Conservation (phyloP, 805 yeast genomes). For the Yamadazyma sp. region DNA sequence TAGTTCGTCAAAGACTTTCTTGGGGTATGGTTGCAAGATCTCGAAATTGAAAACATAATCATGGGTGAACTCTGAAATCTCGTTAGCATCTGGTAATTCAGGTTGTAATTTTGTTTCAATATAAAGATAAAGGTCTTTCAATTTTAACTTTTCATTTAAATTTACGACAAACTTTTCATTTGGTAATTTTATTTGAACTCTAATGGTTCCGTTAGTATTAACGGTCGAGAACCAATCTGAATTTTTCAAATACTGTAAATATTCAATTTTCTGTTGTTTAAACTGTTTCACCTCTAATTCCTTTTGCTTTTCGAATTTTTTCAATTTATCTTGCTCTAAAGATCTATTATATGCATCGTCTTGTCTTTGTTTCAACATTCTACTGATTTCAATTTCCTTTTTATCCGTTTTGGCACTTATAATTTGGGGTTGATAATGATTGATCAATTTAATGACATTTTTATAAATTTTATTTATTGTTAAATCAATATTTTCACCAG, state of each 20-base stretch:
- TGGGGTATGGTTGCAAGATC: slow-evolving; percentile 41
- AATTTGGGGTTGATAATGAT: slow-evolving; percentile 36
- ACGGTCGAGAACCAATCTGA: slow-evolving; percentile 9
- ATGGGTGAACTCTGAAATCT: slow-evolving; percentile 19
- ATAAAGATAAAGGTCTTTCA: slow-evolving; percentile 48
- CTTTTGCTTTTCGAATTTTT: slow-evolving; percentile 42
- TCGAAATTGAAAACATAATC: slow-evolving; percentile 29
- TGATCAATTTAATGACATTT: slow-evolving; percentile 23
- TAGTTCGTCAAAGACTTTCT: slow-evolving; percentile 21
- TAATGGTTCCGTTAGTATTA: slow-evolving; percentile 15
- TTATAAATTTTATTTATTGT: slow-evolving; percentile 23
- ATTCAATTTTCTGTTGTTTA: slow-evolving; percentile 7
- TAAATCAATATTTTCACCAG: slow-evolving; percentile 4
- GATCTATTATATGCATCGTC: slow-evolving; percentile 42
- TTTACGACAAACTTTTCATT: slow-evolving; percentile 43
- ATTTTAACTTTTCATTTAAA: slow-evolving; percentile 35
- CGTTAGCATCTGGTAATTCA: slow-evolving; percentile 11
- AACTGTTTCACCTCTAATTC: slow-evolving; percentile 13
- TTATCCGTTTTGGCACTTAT: slow-evolving; percentile 35
- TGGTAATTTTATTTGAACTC: slow-evolving; percentile 54
- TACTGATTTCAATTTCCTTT: slow-evolving; percentile 38
- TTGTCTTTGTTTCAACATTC: slow-evolving; percentile 39
- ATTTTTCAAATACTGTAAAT: slow-evolving; percentile 9
- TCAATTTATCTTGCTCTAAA: slow-evolving; percentile 49
- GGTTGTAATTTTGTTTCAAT: slow-evolving; percentile 39